Evolutionary conservation across 2,329 filamentous ascomycete species (phyloP).

Genomic region (Fusarium pseudograminearum): DNA sequence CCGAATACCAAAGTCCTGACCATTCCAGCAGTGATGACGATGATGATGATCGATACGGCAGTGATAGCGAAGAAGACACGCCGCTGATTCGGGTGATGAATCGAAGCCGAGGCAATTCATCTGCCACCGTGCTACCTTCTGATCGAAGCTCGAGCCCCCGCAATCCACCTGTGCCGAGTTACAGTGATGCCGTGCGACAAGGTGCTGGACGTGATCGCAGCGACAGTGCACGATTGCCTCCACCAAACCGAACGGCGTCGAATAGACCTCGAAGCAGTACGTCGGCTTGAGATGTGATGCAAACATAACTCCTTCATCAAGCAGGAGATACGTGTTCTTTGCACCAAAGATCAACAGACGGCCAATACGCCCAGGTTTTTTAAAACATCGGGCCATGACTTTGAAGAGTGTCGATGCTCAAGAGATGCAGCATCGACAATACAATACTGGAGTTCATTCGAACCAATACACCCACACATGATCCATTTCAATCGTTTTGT

Average conservation of each 20-base stretch:
- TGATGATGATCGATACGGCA: constrained; percentile 67
- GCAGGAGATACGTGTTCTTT: neutral
- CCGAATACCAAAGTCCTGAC: constrained; percentile 76
- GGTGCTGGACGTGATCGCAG: constrained; percentile 53
- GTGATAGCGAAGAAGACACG: constrained; percentile 68
- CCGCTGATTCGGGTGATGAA: constrained; percentile 65
- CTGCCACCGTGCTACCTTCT: constrained; percentile 54
- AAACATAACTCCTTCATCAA: neutral
- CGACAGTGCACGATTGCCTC: constrained; percentile 42
- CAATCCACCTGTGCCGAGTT: constrained; percentile 81
- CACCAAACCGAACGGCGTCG: constrained; percentile 27
- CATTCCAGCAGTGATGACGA: constrained; percentile 71
- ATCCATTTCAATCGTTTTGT: constrained; percentile 44
- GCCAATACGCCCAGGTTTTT: neutral
- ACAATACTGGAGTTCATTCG: constrained; percentile 42
- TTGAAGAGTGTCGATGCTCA: constrained; percentile 24
- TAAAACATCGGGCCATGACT: constrained; percentile 14
- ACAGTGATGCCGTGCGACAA: constrained; percentile 78
- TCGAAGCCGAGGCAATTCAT: constrained; percentile 64
- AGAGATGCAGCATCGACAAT: constrained; percentile 29
- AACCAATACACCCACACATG: constrained; percentile 36
- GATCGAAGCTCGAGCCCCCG: constrained; percentile 41
- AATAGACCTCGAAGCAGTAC: constrained; percentile 39
- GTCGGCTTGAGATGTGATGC: constrained; percentile 22
- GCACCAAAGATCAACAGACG: neutral